Evolutionary conservation across 2,329 filamentous ascomycete species (phyloP), one percentile per base, ranked within the genome.

Genomic region (Myriosclerotinia duriaeana): DNA sequence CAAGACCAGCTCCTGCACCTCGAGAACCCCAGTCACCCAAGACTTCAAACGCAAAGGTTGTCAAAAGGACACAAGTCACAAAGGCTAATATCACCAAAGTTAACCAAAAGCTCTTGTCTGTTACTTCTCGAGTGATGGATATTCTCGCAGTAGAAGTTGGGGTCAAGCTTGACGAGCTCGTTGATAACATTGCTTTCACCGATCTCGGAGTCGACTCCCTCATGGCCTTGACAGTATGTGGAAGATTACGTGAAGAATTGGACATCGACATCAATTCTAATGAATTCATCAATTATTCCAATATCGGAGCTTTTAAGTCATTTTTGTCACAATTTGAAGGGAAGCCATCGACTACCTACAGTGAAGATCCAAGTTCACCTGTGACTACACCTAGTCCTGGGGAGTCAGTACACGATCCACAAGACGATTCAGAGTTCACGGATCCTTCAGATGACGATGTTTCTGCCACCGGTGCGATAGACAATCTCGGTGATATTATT

Each of bases 171-270:
- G 82, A 82, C 44, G 1, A 77, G 80, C 34, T 73, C 74, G 80
- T 84, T 36, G 77, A 86, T 72, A 79, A 83, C 44, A 83, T 87
- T 48, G 76, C 87, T 50, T 83, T 84, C 8, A 81, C 82, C 66
- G 85, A 88, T 73, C 80, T 84, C 8, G 85, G 84, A 68, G 80
- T 87, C 14, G 64, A 88, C 72, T 87, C 85, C 1, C 79, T 88
- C n/a, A 84, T 88, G 78, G 81, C 83, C 1, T 76, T 88, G 30
- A 85, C 83, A 7, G 83, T 88, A 53, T 80, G 80, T 36, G 84
- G 83, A 34, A 80, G 83, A 36, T 80, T 88, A 60, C 82, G 83
- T 14, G 85, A 87, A 69, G 84, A 87, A 34, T 76, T 87, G 3
- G 83, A 85, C 42, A 74, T 87, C 9, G 80, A 85, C 61, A 74